phyloP scores from a whole-genome alignment of 2,329 filamentous ascomycete species.

The Hypoxylon sp. region DNA sequence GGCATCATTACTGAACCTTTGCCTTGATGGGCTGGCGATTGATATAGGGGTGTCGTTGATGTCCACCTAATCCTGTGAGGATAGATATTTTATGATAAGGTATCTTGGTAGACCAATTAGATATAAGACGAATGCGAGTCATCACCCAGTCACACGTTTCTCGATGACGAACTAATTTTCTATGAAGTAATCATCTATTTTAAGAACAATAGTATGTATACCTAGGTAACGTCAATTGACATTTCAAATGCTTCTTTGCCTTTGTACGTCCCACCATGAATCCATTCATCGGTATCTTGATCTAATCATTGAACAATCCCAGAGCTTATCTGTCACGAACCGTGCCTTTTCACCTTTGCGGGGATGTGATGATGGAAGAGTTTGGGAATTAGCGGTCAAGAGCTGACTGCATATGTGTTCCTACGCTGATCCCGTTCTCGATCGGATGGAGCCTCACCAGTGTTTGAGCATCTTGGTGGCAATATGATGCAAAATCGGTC shows the following conservation, averaged over 20 bases:
- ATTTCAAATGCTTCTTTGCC: background rate
- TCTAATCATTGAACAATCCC: background rate
- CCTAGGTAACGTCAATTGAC: background rate
- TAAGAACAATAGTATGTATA: conserved; percentile 5
- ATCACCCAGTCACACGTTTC: background rate
- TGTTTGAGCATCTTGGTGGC: background rate
- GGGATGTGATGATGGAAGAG: conserved; percentile 8
- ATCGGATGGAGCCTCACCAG: conserved; percentile 14
- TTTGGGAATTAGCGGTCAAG: conserved; percentile 15
- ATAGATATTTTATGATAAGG: background rate
- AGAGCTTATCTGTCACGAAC: conserved; percentile 1
- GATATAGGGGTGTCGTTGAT: background rate
- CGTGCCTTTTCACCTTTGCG: conserved; percentile 7
- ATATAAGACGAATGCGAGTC: conserved; percentile 8
- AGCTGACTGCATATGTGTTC: conserved; percentile 24
- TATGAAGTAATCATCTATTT: conserved; percentile 18
- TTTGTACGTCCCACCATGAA: background rate
- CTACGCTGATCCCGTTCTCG: conserved; percentile 24
- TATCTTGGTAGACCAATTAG: background rate
- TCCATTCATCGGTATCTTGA: background rate
- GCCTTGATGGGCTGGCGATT: background rate
- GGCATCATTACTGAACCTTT: background rate
- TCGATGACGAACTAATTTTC: conserved; percentile 4
- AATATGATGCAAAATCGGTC: background rate
- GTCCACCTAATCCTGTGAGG: background rate